Base-by-base conservation (phyloP, 352 stramenopile species). In the Pythium oligandrum region DNA sequence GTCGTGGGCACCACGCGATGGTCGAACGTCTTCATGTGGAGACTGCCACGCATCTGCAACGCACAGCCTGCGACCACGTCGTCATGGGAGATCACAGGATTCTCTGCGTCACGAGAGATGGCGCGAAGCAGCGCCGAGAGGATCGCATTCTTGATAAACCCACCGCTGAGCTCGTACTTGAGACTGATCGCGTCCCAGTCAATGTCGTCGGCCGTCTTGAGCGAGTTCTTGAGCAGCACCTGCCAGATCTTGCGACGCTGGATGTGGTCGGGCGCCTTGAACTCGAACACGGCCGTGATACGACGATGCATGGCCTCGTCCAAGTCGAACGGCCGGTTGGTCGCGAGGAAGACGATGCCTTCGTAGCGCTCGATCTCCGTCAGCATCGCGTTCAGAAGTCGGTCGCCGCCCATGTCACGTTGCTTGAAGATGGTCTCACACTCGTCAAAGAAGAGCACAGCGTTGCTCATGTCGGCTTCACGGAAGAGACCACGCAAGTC, bases 111-210 rank as follows among this genome's bases (percentile, higher is more conserved):
- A 26, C 83, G 70, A 10, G 75, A 78, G 44, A 93, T 88, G 30
- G 86, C 83, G 40, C 83, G 86, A 12, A 96, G 57, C 37, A 95
- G 68, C 44, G 84, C 81, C 37, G 83, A 91, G 9, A 95, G 59
- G 51, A 96, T 88, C 37, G 86, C 84, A 55, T 96, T 96, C 70
- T 96, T 94, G 68, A 96, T 96, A 62, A 96, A 96, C 3, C 84
- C 86, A 43, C 86, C 86, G 53, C 82, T 93, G 33, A 96, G 74
- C 42, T 96, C 83, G 59, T 95, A 96, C 61, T 95, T 92, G 48
- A 93, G 63, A 9, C 68, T 71, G 40, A 96, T 90, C 11, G 79
- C 70, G 37, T 93, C 83, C 80, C 78, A 94, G 55, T 94, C 84
- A 35, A 96, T 78, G 46, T 81, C 75, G n/a, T 72, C 51, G 30